Percentiles rank a stretch among this genome's conserved stretches.
Evolutionary conservation across 106 monocot genomes (phyloP).

Genomic region (Dactylorhiza incarnata): DNA sequence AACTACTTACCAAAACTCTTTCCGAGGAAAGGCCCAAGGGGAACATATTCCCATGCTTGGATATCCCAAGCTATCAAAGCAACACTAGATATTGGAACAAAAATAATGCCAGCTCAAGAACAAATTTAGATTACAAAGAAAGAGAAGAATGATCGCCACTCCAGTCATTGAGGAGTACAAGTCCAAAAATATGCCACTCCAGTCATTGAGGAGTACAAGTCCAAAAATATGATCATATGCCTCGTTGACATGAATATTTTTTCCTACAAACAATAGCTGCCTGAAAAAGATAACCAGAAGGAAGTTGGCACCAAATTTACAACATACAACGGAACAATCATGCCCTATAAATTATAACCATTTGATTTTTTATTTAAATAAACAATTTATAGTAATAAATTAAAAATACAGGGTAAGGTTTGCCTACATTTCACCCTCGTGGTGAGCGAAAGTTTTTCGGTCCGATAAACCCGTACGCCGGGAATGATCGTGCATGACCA

Average conservation of each 20-base stretch:
- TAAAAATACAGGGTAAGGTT: too few relatives aligned
- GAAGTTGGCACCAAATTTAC: background rate
- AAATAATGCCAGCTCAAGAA: background rate
- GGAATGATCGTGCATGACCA: too few relatives aligned
- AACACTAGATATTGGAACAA: slow-evolving; percentile 7
- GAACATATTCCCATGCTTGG: slow-evolving; percentile 95
- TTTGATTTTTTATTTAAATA: background rate
- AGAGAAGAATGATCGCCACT: slow-evolving; percentile 52
- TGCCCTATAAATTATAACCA: background rate
- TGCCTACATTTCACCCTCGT: too few relatives aligned
- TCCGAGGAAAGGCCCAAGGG: slow-evolving; percentile 97
- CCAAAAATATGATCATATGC: slow-evolving; percentile 94
- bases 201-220: too few relatives aligned
- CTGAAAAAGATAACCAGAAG: slow-evolving; percentile 29
- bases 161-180: slow-evolving; percentile 98
- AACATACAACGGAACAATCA: background rate
- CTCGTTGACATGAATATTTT: slow-evolving; percentile 62
- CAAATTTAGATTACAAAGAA: background rate
- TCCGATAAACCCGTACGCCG: too few relatives aligned
- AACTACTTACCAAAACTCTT: slow-evolving; percentile 77
- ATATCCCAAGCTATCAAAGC: slow-evolving; percentile 84
- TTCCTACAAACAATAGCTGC: slow-evolving; percentile 98
- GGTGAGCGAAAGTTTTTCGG: too few relatives aligned
- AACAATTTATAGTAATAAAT: background rate
- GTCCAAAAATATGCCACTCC: too few relatives aligned